phyloP scores from a whole-genome alignment of 345 rosid genomes.

The Salix viminalis region DNA sequence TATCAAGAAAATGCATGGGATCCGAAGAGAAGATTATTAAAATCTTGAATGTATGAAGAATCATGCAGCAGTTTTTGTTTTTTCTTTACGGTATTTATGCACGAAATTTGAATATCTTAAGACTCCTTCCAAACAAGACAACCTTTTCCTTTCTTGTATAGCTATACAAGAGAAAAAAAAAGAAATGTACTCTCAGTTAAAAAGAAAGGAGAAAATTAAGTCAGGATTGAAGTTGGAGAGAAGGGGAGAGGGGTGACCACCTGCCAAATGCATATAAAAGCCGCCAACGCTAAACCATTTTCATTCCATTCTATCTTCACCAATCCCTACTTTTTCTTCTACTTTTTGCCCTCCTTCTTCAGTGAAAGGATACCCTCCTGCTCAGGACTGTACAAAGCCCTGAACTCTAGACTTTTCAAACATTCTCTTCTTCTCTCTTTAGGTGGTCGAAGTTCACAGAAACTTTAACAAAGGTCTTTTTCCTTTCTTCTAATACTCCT shows the following conservation, averaged over 20 bases:
- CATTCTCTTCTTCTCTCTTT: not conserved
- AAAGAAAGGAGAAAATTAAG: not conserved
- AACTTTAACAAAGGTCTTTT: not conserved
- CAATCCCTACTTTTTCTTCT: too few species aligned
- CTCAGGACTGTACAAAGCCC: not conserved
- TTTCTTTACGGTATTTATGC: not conserved
- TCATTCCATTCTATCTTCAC: not conserved
- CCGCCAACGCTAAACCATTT: constrained; percentile 5
- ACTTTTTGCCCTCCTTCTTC: not conserved
- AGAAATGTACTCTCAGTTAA: not conserved
- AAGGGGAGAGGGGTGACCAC: not conserved
- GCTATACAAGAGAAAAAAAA: not conserved
- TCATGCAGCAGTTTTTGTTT: not conserved
- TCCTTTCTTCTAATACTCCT: not conserved
- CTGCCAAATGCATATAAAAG: constrained; percentile 10
- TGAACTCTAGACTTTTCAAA: not conserved
- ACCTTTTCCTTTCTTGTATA: not conserved
- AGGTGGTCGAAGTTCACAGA: not conserved
- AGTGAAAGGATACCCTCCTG: not conserved
- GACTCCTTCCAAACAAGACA: not conserved
- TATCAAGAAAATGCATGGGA: not conserved
- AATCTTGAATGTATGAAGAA: not conserved
- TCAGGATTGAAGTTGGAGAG: too few species aligned
- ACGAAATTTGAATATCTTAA: not conserved
- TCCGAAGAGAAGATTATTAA: not conserved